phyloP scores from a whole-genome alignment of 2,329 filamentous ascomycete genomes.

The Ceratocystis lukuohia region DNA sequence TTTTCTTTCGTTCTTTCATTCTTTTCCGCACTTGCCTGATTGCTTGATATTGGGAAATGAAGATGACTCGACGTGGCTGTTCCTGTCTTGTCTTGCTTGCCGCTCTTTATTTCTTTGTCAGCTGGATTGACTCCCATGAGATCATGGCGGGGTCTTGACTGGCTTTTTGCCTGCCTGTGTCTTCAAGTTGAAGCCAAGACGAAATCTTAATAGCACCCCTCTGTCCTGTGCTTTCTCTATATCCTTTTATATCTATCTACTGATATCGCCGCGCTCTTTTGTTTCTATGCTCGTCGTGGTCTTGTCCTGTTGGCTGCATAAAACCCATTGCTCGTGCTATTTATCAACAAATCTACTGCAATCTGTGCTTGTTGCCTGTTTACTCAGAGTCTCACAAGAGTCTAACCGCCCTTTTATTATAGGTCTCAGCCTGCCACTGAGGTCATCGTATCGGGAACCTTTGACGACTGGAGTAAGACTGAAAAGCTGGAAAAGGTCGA shows the following conservation, averaged over 20 bases:
- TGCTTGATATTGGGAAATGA: not conserved
- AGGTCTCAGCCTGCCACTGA: conserved; percentile 76
- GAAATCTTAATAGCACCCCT: not conserved
- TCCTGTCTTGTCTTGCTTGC: not conserved
- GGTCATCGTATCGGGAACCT: conserved; percentile 90
- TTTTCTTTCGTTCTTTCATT: not conserved
- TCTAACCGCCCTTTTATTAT: conserved; percentile 21
- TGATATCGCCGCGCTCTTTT: not conserved
- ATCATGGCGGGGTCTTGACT: conserved; percentile 3
- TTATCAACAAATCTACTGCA: not conserved
- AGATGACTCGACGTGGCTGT: not conserved
- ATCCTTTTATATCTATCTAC: not conserved
- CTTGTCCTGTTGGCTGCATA: not conserved
- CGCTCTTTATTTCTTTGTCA: not conserved
- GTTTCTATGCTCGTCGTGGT: not conserved
- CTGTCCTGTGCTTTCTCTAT: not conserved
- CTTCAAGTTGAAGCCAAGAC: not conserved
- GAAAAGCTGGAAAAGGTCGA: conserved; percentile 67
- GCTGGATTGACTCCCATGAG: conserved; percentile 3
- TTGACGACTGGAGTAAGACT: conserved; percentile 85
- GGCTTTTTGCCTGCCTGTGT: not conserved
- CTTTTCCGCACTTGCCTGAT: not conserved
- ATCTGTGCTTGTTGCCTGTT: not conserved
- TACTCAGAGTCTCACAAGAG: not conserved
- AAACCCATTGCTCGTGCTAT: not conserved